Percentiles rank a stretch among this genome's conserved stretches.
Evolutionary conservation across 805 yeast genomes (phyloP).

Genomic region (Starmerella floricola): DNA sequence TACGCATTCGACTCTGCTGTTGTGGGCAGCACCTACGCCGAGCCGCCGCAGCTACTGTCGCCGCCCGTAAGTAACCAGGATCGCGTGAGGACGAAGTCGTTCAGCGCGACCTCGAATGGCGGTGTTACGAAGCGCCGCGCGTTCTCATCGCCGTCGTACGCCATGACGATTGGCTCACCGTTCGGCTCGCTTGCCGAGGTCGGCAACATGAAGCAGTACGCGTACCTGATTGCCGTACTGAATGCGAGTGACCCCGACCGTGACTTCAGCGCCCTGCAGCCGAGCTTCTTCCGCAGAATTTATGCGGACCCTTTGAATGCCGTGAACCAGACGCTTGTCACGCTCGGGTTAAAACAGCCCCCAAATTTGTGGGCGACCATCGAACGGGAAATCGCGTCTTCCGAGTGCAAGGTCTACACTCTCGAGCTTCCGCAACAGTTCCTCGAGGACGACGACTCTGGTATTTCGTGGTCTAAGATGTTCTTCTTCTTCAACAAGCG

Average conservation of each 20-base stretch:
- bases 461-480: conserved; percentile 60
- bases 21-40: conserved; percentile 8
- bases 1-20: conserved; percentile 5
- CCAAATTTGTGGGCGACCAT: conserved; percentile 83
- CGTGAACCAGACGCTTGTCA: conserved; percentile 66
- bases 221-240: conserved; percentile 77
- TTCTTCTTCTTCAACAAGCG: conserved; percentile 89
- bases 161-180: conserved; percentile 36
- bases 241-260: conserved; percentile 94
- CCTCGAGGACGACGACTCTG: conserved; percentile 47
- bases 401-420: conserved; percentile 36
- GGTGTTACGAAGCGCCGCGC: conserved; percentile 20
- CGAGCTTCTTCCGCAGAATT: conserved; percentile 55
- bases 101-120: neutral
- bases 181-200: conserved; percentile 84
- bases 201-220: conserved; percentile 80
- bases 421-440: conserved; percentile 43
- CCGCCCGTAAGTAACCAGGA: conserved; percentile 19
- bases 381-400: conserved; percentile 67
- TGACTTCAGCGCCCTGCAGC: conserved; percentile 79
- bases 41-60: conserved; percentile 19
- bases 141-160: conserved; percentile 22
- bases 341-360: conserved; percentile 36
- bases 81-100: conserved; percentile 2
- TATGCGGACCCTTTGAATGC: conserved; percentile 13